phyloP scores from a whole-genome alignment of 2,329 filamentous ascomycete species.

The Penicillium palitans region DNA sequence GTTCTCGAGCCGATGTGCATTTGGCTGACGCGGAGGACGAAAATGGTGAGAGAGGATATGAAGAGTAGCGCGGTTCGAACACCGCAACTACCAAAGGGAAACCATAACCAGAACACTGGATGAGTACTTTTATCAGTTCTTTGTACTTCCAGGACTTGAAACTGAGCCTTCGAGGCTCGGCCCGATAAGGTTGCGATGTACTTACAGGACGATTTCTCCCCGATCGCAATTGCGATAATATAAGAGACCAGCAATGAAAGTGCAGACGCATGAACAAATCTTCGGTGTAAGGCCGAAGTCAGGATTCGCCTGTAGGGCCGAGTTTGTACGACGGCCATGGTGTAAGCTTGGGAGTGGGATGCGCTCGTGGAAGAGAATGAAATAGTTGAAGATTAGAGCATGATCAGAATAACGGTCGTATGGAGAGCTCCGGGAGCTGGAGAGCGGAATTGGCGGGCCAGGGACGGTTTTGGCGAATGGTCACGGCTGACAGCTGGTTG shows the following conservation, averaged over 20 bases:
- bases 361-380: slow-evolving; percentile 26
- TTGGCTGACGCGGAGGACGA: slow-evolving; percentile 82
- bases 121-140: not conserved
- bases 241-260: slow-evolving; percentile 73
- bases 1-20: slow-evolving; percentile 75
- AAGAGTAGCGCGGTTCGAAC: slow-evolving; percentile 75
- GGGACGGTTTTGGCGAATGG: slow-evolving; percentile 7
- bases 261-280: slow-evolving; percentile 76
- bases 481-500: slow-evolving; percentile 9
- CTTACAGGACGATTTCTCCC: slow-evolving; percentile 69
- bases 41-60: slow-evolving; percentile 71
- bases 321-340: slow-evolving; percentile 41
- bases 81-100: slow-evolving; percentile 74
- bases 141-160: not conserved
- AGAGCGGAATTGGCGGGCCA: not conserved
- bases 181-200: slow-evolving; percentile 18
- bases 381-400: slow-evolving; percentile 23
- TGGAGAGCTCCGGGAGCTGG: slow-evolving; percentile 13
- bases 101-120: slow-evolving; percentile 82
- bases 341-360: slow-evolving; percentile 28
- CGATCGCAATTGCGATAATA: slow-evolving; percentile 67
- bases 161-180: not conserved
- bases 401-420: slow-evolving; percentile 22
- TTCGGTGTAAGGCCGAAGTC: slow-evolving; percentile 81
- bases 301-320: slow-evolving; percentile 80